phyloP scores from a whole-genome alignment of 306 rosid genomes.

The Fagus crenata region DNA sequence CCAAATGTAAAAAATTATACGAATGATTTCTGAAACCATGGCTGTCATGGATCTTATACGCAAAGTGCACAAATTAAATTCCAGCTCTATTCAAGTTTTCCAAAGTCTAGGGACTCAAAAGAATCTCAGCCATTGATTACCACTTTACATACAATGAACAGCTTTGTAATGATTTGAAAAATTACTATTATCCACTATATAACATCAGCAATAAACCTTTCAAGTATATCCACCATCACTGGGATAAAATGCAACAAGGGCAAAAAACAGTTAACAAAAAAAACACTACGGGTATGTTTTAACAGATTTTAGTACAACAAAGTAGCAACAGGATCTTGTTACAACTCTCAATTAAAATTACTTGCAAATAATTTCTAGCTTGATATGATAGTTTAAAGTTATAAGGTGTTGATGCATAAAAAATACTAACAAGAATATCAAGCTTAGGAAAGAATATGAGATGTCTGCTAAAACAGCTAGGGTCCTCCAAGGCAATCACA shows the following conservation, averaged over 20 bases:
- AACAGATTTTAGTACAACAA: not conserved
- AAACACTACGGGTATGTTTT: not conserved
- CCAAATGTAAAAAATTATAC: not conserved
- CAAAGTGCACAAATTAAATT: not conserved
- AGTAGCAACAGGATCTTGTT: not conserved
- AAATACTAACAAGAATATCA: not conserved
- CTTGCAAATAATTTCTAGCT: not conserved
- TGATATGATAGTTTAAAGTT: not conserved
- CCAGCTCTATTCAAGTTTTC: too few relatives aligned
- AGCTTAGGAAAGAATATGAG: not conserved
- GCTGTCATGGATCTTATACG: not conserved
- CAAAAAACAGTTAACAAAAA: not conserved
- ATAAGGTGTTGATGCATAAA: not conserved
- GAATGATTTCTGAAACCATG: not conserved
- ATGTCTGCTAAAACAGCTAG: not conserved
- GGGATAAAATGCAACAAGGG: constrained; percentile 2
- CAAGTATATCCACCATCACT: constrained; percentile 11
- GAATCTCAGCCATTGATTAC: not conserved
- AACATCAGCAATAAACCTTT: not conserved
- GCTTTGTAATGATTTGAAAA: too few relatives aligned
- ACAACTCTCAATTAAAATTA: not conserved
- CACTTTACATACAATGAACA: constrained; percentile 8
- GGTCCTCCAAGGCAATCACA: constrained; percentile 12
- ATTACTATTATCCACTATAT: constrained; percentile 1
- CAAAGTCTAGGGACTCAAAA: not conserved